These are phyloP conservation scores for Wallacemonas rigidus DNA, from an alignment of 208 protist genomes.

Conservation along the genomic window DNA sequence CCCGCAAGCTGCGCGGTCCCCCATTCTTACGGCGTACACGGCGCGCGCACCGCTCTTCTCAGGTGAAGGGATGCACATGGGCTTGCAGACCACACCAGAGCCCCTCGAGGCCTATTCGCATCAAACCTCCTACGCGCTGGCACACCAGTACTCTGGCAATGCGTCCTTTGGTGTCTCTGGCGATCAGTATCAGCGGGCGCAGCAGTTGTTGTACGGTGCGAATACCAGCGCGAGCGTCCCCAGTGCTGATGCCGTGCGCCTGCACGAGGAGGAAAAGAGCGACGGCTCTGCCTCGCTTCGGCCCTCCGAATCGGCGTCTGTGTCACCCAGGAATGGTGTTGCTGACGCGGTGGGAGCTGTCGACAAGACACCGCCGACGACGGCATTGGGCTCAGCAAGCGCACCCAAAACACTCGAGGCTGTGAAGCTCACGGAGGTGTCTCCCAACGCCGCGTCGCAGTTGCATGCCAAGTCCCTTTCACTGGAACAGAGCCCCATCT, in stretches of 20 bases:
- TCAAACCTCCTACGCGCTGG: slow-evolving; percentile 25
- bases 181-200: slow-evolving; percentile 1
- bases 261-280: not conserved
- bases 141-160: slow-evolving; percentile 50
- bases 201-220: slow-evolving; percentile 8
- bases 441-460: not conserved
- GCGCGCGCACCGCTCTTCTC: not conserved
- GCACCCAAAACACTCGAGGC: not conserved
- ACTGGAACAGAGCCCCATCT: slow-evolving; percentile 13
- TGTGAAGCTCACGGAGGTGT: not conserved
- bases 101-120: slow-evolving; percentile 16
- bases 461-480: not conserved
- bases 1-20: not conserved
- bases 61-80: not conserved
- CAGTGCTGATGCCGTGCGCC: not conserved
- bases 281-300: not conserved
- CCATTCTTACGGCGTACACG: not conserved
- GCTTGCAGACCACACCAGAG: not conserved
- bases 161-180: slow-evolving; percentile 47
- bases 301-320: not conserved
- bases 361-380: too few species aligned
- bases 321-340: not conserved
- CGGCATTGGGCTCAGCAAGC: not conserved
- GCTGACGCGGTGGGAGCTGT: not conserved
- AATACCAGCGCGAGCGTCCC: not conserved